Evolutionary conservation across 495 filamentous ascomycete genomes (phyloP).

Genomic region (Lentithecium fluviatile): DNA sequence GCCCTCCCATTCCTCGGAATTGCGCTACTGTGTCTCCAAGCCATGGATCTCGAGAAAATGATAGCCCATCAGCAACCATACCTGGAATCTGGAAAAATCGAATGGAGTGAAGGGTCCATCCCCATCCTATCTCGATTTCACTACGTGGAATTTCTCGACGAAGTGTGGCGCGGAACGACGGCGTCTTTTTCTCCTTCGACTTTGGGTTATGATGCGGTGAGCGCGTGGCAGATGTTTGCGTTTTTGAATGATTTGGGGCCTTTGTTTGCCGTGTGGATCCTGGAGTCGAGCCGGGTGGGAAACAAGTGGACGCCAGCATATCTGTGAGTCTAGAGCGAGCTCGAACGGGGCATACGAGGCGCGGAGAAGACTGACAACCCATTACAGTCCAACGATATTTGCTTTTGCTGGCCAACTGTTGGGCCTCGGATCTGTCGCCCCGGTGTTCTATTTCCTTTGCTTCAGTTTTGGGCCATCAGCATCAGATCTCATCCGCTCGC

Average conservation of each 20-base stretch:
- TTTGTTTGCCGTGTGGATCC: not conserved
- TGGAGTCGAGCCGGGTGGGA: not conserved
- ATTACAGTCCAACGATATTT: not conserved
- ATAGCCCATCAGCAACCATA: too few relatives aligned
- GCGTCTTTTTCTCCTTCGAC: not conserved
- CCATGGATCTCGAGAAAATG: too few relatives aligned
- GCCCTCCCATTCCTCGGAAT: too few relatives aligned
- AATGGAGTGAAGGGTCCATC: too few relatives aligned
- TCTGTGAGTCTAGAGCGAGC: not conserved
- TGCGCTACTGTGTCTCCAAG: too few relatives aligned
- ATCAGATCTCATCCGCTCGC: not conserved
- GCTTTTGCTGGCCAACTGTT: not conserved
- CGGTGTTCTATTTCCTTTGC: not conserved
- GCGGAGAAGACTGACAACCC: not conserved
- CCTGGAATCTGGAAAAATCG: too few relatives aligned
- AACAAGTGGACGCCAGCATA: not conserved
- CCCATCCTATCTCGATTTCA: not conserved
- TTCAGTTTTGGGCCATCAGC: not conserved
- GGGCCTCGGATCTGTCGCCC: not conserved
- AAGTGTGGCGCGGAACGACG: not conserved
- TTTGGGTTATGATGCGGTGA: not conserved
- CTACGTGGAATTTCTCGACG: not conserved
- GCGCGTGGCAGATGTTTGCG: not conserved
- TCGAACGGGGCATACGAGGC: not conserved
- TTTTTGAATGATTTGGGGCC: not conserved